Evolutionary conservation across 331 rosid genomes (phyloP), one percentile per base, ranked within the genome.

Genomic region (Acacia concinna): DNA sequence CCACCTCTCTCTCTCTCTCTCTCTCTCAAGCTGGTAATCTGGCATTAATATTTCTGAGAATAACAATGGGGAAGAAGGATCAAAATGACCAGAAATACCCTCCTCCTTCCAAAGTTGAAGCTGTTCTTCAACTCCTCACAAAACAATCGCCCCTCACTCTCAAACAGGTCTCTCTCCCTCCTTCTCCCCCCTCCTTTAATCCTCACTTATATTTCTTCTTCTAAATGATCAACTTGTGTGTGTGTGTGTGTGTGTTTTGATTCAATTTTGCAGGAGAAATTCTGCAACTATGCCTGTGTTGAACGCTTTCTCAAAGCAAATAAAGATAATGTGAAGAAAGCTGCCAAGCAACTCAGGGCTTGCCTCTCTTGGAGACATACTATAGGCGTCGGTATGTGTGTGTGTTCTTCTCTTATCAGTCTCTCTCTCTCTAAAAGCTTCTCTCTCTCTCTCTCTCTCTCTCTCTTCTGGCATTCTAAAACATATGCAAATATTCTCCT

Each of bases 291-390:
- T 38, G 97, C 85, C 74, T 93, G 98, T 79, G 93, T 91, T 21
- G 88, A 90, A 79, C 86, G 98, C 81, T 93, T 96, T 81, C 74
- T 96, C 81, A 91, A 89, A 75, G 85, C 91, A 0, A 96, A 91
- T n/a, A 98, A 97, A 7, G 97, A 90, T 2, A 90, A 80, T 78
- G 99, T 93, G 66, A 96, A 93, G 89, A 96, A 87, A 84, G 91
- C 98, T 35, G 93, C 90, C 4, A 96, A 96, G 91, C 91, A 87
- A 78, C 89, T 96, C 30, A 89, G 93, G 65, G 89, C 98, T 62
- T 96, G 99, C 62, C 96, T 96, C 82, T 87, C 97, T 68, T 96
- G 99, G 99, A 93, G 98, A 87, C 91, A 93, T 18, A 89, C 21
- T 69, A 79, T 88, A 9, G 94, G 97, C 69, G 91, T 86, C 72